Conservation (phyloP, 2,329 filamentous ascomycete genomes). For the Arthrobotrys conoides region DNA sequence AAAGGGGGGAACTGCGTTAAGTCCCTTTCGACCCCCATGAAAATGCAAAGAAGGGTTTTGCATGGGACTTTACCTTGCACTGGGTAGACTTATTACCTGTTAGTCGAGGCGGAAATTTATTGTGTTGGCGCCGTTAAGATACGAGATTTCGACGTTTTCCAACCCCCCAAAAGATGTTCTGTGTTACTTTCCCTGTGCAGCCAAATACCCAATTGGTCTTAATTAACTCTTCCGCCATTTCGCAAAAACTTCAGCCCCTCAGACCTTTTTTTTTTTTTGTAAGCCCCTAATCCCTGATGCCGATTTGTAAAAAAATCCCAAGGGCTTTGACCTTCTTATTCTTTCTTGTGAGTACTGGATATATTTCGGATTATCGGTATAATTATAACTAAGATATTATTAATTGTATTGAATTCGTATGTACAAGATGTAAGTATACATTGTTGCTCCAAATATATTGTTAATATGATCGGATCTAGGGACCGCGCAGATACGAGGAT, state of each 20-base stretch:
- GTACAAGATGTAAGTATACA: background rate
- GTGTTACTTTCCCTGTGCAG: slow-evolving; percentile 41
- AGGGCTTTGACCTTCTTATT: slow-evolving; percentile 13
- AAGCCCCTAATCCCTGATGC: background rate
- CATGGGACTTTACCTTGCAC: too few species aligned
- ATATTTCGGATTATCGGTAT: slow-evolving; percentile 6
- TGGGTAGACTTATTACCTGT: too few species aligned
- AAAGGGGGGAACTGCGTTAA: background rate
- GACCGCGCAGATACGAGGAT: slow-evolving; percentile 31
- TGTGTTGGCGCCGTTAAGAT: slow-evolving; percentile 24
- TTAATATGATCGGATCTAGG: slow-evolving; percentile 14
- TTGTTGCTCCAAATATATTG: background rate
- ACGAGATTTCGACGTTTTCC: slow-evolving; percentile 8
- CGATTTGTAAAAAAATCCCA: background rate
- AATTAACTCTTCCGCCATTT: slow-evolving; percentile 17
- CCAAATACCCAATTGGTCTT: slow-evolving; percentile 43
- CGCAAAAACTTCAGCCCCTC: background rate
- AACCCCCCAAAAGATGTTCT: background rate
- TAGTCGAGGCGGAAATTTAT: slow-evolving; percentile 21
- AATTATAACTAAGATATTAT: too few species aligned
- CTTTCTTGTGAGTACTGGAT: background rate
- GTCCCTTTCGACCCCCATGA: background rate
- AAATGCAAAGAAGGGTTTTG: background rate
- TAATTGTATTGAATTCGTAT: background rate
- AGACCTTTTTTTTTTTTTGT: background rate